A percentile compares a stretch with the other conserved stretches of the same genome.
phyloP scores from a whole-genome alignment of 768 basidiomycete genomes.

The Trametes cubensis region DNA sequence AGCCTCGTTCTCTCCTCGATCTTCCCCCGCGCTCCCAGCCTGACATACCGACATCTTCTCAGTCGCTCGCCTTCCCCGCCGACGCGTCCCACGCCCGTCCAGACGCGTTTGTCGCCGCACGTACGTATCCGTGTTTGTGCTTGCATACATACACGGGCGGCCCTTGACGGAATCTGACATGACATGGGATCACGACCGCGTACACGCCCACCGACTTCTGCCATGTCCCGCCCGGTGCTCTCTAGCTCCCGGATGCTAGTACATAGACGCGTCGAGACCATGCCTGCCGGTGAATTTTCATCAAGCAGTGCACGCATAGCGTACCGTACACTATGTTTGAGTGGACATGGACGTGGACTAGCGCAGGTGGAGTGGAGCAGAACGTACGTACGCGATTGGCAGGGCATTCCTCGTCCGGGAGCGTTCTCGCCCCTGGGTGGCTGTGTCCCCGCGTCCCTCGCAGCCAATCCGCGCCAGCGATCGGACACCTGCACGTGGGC shows the following conservation, averaged over 20 bases:
- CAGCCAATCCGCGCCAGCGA: background rate
- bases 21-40: background rate
- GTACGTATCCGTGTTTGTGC: too few species aligned
- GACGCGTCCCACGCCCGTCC: background rate
- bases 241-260: background rate
- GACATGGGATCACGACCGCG: too few species aligned
- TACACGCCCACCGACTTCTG: too few species aligned
- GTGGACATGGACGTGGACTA: too few species aligned
- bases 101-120: background rate
- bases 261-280: too few species aligned
- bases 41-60: too few species aligned
- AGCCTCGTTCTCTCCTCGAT: background rate
- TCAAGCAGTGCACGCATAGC: too few species aligned
- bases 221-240: background rate
- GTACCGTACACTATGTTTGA: too few species aligned
- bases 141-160: too few species aligned
- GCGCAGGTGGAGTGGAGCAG: background rate
- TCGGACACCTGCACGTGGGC: background rate
- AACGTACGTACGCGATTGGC: background rate
- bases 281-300: too few species aligned
- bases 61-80: background rate
- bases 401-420: constrained; percentile 1
- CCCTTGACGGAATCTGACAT: too few species aligned
- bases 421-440: constrained; percentile 25
- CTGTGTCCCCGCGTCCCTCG: constrained; percentile 2